Evolutionary conservation across 2,329 filamentous ascomycete species (phyloP), one percentile per base, ranked within the genome.

Genomic region (Zarea fungicola): DNA sequence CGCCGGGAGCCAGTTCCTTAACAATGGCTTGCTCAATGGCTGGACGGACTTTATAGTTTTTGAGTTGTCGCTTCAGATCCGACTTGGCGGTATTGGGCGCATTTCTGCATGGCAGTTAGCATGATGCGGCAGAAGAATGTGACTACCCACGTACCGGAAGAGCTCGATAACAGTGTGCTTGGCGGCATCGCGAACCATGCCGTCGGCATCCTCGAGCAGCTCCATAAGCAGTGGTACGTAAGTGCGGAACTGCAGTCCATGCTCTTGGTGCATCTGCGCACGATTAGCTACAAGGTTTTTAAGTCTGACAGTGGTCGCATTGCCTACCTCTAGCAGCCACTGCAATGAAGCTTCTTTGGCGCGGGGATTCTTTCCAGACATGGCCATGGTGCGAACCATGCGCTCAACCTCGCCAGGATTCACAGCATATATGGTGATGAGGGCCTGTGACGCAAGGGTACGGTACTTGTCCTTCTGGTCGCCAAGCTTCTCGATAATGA

Each of bases 391-490:
- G 56, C 88, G 84, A 50, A 96, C 80, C 57, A 84, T 80, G 52
- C 84, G 78, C 72, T 96, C 92, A 34, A 92, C 86, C 51, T 96
- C 89, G 36, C 72, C 65, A 2, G 83, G 79, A 16, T 82, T 79
- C 46, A 83, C 80, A 11, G 75, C 76, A 71, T 87, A 93, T 50
- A 96, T 74, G 45, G 93, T 93, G 25, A 78, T 78, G 51, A 96
- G 79, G 16, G 87, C 81, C 63, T 89, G 85, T 37, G 82, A 74
- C 14, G 90, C 88, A 51, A 91, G 76, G 26, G 76, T 71, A 59
- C 91, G 83, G 58, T 90, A 81, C 65, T 90, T 91, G 62, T 96
- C 91, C 65, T 92, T 92, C 55, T 81, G 81, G 64, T 96, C 92
- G 51, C 89, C 90, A 51, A 97, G 78, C 65, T 89, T 87, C 50